Conservation (phyloP, 2,329 filamentous ascomycete species). For the Fusarium burgessii region DNA sequence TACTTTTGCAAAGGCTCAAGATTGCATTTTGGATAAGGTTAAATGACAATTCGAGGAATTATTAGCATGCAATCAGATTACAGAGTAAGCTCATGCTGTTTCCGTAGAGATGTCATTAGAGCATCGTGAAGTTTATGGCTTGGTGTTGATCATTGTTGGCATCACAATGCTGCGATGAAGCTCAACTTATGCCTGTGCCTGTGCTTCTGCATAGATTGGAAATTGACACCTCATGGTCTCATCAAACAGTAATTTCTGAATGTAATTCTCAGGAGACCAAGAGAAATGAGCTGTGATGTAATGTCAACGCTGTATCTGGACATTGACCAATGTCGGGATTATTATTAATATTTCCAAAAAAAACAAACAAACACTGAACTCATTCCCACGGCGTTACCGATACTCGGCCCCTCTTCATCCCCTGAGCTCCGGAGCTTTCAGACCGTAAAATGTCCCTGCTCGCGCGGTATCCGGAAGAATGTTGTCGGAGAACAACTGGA, state of each 20-base stretch:
- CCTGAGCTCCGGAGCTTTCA: constrained; percentile 26
- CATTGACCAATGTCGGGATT: constrained; percentile 13
- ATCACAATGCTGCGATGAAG: constrained; percentile 3
- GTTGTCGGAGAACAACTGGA: not conserved
- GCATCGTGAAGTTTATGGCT: not conserved
- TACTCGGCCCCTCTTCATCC: constrained; percentile 33
- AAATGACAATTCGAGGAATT: not conserved
- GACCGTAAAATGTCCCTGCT: constrained; percentile 30
- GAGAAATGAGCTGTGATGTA: constrained; percentile 38
- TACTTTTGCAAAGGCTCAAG: not conserved
- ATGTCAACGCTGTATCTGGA: constrained; percentile 14
- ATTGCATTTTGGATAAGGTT: not conserved
- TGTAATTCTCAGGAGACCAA: constrained; percentile 1
- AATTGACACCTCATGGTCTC: not conserved
- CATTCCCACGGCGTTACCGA: constrained; percentile 32
- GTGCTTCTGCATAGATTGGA: not conserved
- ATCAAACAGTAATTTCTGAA: not conserved
- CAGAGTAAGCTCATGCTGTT: not conserved
- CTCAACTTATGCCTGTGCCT: not conserved
- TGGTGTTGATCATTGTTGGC: constrained; percentile 7
- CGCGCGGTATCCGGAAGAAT: constrained; percentile 8
- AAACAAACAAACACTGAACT: constrained; percentile 17
- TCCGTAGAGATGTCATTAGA: not conserved
- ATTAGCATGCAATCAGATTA: not conserved
- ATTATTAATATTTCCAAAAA: constrained; percentile 24